phyloP scores from a whole-genome alignment of 257 asterid species.

The Solanum ossicruentum region DNA sequence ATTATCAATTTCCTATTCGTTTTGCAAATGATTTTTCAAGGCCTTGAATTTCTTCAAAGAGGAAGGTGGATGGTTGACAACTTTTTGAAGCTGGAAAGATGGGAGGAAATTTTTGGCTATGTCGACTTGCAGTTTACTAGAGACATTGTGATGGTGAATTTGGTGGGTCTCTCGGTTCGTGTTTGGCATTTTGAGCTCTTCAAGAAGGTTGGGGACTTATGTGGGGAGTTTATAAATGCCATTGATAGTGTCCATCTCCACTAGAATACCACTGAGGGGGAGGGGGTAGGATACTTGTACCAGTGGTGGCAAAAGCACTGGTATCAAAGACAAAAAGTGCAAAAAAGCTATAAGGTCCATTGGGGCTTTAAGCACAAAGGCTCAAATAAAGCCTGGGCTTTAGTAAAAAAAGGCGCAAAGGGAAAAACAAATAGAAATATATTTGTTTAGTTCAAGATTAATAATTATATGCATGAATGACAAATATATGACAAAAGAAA shows the following conservation, averaged over 20 bases:
- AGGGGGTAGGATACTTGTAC: neutral
- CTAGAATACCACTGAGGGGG: neutral
- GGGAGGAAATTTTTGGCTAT: neutral
- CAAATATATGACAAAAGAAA: too few species aligned
- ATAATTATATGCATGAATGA: too few species aligned
- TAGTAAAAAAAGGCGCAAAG: too few species aligned
- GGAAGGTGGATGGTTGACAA: neutral
- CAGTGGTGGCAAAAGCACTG: neutral
- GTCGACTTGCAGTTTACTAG: neutral
- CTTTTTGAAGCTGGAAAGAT: neutral
- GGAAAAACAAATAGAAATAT: too few species aligned
- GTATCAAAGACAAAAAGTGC: too few species aligned
- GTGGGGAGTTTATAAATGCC: neutral
- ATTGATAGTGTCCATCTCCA: neutral
- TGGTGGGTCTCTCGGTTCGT: neutral
- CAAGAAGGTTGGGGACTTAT: neutral
- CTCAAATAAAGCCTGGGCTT: too few species aligned
- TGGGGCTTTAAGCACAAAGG: too few species aligned
- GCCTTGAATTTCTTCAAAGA: neutral
- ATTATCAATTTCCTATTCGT: neutral
- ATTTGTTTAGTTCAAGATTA: too few species aligned
- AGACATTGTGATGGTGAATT: neutral
- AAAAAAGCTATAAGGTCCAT: too few species aligned
- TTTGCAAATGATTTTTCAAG: neutral
- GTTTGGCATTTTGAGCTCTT: neutral